These are phyloP conservation scores for Aspergillus pseudoviridinutans DNA, from an alignment of 2,329 filamentous ascomycete genomes.

Conservation along the genomic window DNA sequence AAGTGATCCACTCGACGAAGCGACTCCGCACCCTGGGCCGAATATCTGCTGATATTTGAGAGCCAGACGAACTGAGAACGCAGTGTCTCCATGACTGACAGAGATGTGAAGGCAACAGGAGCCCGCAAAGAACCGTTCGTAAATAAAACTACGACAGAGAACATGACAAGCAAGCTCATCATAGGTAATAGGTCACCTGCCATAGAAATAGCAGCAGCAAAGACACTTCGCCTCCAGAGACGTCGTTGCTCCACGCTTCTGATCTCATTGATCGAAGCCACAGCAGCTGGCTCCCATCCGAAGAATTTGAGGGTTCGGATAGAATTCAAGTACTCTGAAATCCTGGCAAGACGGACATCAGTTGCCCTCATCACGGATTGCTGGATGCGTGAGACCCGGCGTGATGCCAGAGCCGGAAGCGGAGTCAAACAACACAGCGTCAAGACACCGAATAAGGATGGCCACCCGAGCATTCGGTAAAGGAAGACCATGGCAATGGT, in stretches of 20 bases:
- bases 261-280: conserved; percentile 49
- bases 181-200: conserved; percentile 52
- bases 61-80: conserved; percentile 52
- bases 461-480: conserved; percentile 55
- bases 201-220: conserved; percentile 42
- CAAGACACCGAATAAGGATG: conserved; percentile 50
- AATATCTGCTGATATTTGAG: conserved; percentile 42
- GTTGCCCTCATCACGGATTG: conserved; percentile 53
- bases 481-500: conserved; percentile 49
- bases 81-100: conserved; percentile 52
- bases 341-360: conserved; percentile 54
- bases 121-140: conserved; percentile 49
- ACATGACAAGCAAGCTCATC: conserved; percentile 52
- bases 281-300: conserved; percentile 55
- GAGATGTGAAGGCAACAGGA: conserved; percentile 56
- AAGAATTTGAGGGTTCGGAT: conserved; percentile 60
- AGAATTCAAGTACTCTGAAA: conserved; percentile 56
- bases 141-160: conserved; percentile 50
- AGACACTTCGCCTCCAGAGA: conserved; percentile 52
- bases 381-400: conserved; percentile 50
- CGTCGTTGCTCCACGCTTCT: conserved; percentile 51
- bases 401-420: conserved; percentile 49
- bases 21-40: conserved; percentile 46
- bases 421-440: conserved; percentile 48
- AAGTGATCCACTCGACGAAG: conserved; percentile 53